phyloP scores from a whole-genome alignment of 768 basidiomycete species.

The Lactarius tabidus region DNA sequence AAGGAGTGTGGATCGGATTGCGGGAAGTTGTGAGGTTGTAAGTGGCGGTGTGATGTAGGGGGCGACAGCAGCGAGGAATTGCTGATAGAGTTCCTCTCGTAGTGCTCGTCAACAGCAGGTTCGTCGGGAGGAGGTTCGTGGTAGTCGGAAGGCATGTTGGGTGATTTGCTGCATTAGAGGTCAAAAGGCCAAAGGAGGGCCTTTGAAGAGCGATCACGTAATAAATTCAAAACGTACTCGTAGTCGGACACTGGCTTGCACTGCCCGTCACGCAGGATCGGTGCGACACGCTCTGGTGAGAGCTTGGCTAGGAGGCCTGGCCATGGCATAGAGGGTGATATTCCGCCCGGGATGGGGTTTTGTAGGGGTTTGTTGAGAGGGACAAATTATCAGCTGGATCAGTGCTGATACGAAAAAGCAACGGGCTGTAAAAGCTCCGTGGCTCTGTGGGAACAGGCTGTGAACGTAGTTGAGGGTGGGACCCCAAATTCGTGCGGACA shows the following conservation, averaged over 20 bases:
- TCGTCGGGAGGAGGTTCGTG: slow-evolving; percentile 7
- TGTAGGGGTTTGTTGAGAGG: background rate
- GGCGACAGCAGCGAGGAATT: slow-evolving; percentile 15
- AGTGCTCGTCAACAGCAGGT: background rate
- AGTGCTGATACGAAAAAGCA: background rate
- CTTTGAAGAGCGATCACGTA: slow-evolving; percentile 17
- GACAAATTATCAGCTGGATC: slow-evolving; percentile 4
- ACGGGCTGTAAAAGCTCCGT: background rate
- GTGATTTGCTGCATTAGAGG: slow-evolving; percentile 15
- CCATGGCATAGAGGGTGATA: slow-evolving; percentile 18
- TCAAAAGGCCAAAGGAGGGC: slow-evolving; percentile 5
- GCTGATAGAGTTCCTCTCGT: slow-evolving; percentile 9
- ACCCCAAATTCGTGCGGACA: slow-evolving; percentile 11
- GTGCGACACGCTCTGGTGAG: slow-evolving; percentile 14
- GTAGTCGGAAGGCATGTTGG: slow-evolving; percentile 18
- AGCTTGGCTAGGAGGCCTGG: slow-evolving; percentile 9
- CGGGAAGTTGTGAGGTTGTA: background rate
- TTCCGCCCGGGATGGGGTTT: background rate
- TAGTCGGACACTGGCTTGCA: slow-evolving; percentile 20
- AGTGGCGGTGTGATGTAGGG: slow-evolving; percentile 12
- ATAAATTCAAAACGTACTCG: slow-evolving; percentile 17
- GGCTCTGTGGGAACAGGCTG: slow-evolving; percentile 8
- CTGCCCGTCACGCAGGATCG: slow-evolving; percentile 22
- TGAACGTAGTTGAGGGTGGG: slow-evolving; percentile 17
- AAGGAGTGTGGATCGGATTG: slow-evolving; percentile 3